Evolutionary conservation across 2,329 filamentous ascomycete species (phyloP).

Genomic region (Neobulgaria alba): DNA sequence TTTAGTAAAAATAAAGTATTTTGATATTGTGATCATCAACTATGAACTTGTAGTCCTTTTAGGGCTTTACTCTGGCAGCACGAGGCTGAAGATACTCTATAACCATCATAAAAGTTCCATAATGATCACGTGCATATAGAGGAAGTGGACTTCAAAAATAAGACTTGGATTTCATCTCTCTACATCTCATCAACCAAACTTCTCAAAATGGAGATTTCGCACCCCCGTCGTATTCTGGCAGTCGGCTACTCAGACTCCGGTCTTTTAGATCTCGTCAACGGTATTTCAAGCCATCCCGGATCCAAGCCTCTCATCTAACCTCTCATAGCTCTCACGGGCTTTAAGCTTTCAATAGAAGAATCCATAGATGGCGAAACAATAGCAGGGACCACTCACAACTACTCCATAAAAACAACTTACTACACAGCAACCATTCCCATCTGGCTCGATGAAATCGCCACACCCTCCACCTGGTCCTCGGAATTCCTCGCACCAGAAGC

Average conservation of each 20-base stretch:
- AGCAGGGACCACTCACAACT: constrained; percentile 51
- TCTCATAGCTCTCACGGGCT: constrained; percentile 44
- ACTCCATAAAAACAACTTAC: constrained; percentile 49
- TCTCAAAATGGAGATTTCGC: constrained; percentile 32
- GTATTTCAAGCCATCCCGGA: no score
- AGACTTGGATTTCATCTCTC: background rate
- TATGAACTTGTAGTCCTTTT: no score
- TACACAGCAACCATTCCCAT: constrained; percentile 53
- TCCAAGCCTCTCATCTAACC: constrained; percentile 8
- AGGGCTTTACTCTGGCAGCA: no score
- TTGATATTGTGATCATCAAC: no score
- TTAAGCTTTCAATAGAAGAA: no score
- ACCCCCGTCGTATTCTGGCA: constrained; percentile 49
- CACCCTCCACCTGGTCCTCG: constrained; percentile 38
- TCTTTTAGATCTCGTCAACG: constrained; percentile 44
- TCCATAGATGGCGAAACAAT: constrained; percentile 29
- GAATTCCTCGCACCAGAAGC: constrained; percentile 55
- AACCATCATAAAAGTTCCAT: background rate
- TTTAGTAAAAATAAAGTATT: no score
- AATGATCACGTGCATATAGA: constrained; percentile 2
- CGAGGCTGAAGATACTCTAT: no score
- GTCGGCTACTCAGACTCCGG: constrained; percentile 36
- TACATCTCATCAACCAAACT: background rate
- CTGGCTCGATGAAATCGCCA: constrained; percentile 55
- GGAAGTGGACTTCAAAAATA: constrained; percentile 3